Conservation (phyloP, 2,329 filamentous ascomycete species). For the Alternaria angustiovoidea region DNA sequence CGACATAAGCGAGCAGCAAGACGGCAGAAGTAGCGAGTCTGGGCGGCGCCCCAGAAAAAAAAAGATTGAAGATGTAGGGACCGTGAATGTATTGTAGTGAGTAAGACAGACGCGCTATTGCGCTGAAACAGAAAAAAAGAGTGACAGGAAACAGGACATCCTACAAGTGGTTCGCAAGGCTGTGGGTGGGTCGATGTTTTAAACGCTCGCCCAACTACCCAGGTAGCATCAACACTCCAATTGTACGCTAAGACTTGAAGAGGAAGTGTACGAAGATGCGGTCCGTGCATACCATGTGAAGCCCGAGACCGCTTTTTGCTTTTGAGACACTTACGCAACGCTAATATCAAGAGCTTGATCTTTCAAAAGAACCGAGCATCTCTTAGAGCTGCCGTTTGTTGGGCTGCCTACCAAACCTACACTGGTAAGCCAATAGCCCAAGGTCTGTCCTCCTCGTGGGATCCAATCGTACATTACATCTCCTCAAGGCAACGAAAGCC, state of each 20-base stretch:
- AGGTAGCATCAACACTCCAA: neutral
- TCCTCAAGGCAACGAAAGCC: neutral
- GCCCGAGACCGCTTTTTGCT: neutral
- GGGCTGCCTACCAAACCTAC: neutral
- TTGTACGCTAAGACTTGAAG: conserved; percentile 2
- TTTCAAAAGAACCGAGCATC: neutral
- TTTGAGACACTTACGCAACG: neutral
- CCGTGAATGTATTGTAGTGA: neutral
- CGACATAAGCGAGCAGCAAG: neutral
- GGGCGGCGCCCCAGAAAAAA: neutral
- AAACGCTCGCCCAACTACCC: neutral
- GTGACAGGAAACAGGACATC: neutral
- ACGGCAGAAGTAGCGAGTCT: neutral
- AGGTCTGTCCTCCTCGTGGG: neutral
- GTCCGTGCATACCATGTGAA: neutral
- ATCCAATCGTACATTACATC: neutral
- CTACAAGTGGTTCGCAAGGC: neutral
- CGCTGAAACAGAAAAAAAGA: neutral
- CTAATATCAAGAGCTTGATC: neutral
- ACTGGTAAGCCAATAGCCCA: neutral
- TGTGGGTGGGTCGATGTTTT: neutral
- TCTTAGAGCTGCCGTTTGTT: neutral
- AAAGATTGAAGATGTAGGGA: neutral
- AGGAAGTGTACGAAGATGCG: conserved; percentile 1
- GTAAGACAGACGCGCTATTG: neutral